phyloP scores from a whole-genome alignment of 2,329 filamentous ascomycete species.

The Fusarium oxysporum region DNA sequence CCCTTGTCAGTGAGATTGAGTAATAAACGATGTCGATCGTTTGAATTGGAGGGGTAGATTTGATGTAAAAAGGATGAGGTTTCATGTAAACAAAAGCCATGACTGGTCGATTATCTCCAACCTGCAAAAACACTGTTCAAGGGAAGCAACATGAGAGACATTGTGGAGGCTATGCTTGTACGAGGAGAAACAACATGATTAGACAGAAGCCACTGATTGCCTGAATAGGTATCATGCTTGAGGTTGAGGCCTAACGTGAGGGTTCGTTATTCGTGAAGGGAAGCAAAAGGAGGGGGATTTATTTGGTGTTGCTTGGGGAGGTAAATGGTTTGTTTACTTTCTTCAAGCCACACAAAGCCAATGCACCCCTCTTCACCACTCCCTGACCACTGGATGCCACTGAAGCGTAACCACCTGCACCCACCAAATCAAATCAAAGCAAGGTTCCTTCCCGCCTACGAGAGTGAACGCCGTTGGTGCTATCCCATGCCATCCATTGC shows the following conservation, averaged over 20 bases:
- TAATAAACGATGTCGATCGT: slow-evolving; percentile 30
- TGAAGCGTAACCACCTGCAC: not conserved
- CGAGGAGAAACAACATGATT: slow-evolving; percentile 9
- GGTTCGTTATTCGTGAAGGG: not conserved
- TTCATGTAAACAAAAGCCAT: slow-evolving; percentile 11
- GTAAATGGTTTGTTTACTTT: slow-evolving; percentile 44
- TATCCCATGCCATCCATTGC: slow-evolving; percentile 13
- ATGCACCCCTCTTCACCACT: slow-evolving; percentile 13
- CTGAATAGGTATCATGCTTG: slow-evolving; percentile 12
- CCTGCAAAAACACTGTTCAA: not conserved
- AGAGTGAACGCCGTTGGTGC: slow-evolving; percentile 22
- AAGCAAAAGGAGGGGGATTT: not conserved
- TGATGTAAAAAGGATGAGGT: not conserved
- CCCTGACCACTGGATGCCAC: not conserved
- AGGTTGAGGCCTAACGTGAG: not conserved
- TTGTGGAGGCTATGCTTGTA: slow-evolving; percentile 17
- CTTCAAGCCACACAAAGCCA: slow-evolving; percentile 3
- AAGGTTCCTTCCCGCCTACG: slow-evolving; percentile 10
- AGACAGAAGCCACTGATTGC: not conserved
- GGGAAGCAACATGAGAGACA: slow-evolving; percentile 24
- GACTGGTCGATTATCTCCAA: not conserved
- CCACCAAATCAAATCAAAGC: slow-evolving; percentile 6
- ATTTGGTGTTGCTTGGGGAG: slow-evolving; percentile 20
- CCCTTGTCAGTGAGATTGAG: slow-evolving; percentile 24
- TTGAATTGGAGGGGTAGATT: slow-evolving; percentile 19